phyloP scores from a whole-genome alignment of 2,329 filamentous ascomycete genomes.

The Diplodia seriata region DNA sequence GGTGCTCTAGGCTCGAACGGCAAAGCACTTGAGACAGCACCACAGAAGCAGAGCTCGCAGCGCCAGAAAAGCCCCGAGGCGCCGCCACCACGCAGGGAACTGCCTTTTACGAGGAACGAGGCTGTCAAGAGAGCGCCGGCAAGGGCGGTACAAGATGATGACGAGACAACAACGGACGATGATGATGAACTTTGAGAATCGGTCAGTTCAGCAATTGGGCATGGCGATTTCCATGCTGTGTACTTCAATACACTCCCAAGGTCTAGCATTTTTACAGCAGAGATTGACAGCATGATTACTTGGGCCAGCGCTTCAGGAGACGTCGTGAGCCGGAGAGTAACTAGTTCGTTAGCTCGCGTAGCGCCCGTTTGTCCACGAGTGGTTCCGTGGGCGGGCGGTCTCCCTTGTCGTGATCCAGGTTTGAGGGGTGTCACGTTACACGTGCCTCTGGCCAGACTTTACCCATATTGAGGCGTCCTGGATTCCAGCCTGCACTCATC shows the following conservation, averaged over 20 bases:
- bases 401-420: neutral
- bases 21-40: slow-evolving; percentile 36
- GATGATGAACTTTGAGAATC: slow-evolving; percentile 42
- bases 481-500: neutral
- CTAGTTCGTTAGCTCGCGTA: slow-evolving; percentile 1
- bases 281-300: neutral
- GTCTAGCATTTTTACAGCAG: neutral
- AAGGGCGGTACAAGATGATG: slow-evolving; percentile 33
- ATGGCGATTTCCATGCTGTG: neutral
- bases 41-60: slow-evolving; percentile 33
- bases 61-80: slow-evolving; percentile 22
- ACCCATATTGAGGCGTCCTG: neutral
- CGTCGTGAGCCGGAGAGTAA: neutral
- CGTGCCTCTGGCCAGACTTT: slow-evolving; percentile 5
- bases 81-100: slow-evolving; percentile 45
- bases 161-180: slow-evolving; percentile 41
- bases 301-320: neutral
- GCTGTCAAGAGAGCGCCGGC: neutral
- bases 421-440: slow-evolving; percentile 6
- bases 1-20: slow-evolving; percentile 29
- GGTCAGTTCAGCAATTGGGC: neutral
- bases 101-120: slow-evolving; percentile 43
- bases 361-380: slow-evolving; percentile 7
- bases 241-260: neutral
- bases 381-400: neutral